Percentiles rank a stretch among this genome's conserved stretches.
These are phyloP conservation scores for Pythium chondricola DNA, from an alignment of 352 stramenopile species.

Conservation along the genomic window DNA sequence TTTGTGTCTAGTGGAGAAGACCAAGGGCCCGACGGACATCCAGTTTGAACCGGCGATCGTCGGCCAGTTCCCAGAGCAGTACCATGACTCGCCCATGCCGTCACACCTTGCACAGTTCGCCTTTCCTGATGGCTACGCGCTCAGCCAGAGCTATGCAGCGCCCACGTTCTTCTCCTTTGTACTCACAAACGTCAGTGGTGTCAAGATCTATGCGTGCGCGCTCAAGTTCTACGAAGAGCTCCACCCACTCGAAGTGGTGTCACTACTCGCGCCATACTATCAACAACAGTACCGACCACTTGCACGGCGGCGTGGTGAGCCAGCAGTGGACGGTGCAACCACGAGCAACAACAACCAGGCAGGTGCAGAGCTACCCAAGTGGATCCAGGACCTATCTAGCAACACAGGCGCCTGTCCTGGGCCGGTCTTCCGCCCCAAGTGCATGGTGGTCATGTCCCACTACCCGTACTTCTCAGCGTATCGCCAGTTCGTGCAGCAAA, in stretches of 20 bases:
- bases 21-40: slow-evolving; percentile 61
- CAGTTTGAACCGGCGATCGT: slow-evolving; percentile 60
- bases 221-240: slow-evolving; percentile 82
- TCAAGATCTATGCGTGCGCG: slow-evolving; percentile 77
- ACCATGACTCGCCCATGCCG: slow-evolving; percentile 48
- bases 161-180: slow-evolving; percentile 83
- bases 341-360: slow-evolving; percentile 49
- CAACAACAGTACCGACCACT: background rate
- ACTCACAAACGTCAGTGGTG: slow-evolving; percentile 71
- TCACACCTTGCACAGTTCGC: slow-evolving; percentile 71
- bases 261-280: slow-evolving; percentile 48
- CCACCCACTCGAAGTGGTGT: slow-evolving; percentile 73
- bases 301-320: slow-evolving; percentile 1
- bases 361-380: slow-evolving; percentile 48
- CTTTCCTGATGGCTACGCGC: slow-evolving; percentile 66
- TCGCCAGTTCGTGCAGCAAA: slow-evolving; percentile 92
- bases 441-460: slow-evolving; percentile 90
- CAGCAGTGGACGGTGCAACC: too few species aligned
- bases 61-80: slow-evolving; percentile 58
- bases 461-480: slow-evolving; percentile 96
- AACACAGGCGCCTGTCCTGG: slow-evolving; percentile 37
- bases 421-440: slow-evolving; percentile 89
- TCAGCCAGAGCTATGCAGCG: slow-evolving; percentile 47
- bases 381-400: slow-evolving; percentile 61
- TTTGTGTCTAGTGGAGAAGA: slow-evolving; percentile 50